Conservation (phyloP, 805 yeast species). For the Lipomyces yamadae region DNA sequence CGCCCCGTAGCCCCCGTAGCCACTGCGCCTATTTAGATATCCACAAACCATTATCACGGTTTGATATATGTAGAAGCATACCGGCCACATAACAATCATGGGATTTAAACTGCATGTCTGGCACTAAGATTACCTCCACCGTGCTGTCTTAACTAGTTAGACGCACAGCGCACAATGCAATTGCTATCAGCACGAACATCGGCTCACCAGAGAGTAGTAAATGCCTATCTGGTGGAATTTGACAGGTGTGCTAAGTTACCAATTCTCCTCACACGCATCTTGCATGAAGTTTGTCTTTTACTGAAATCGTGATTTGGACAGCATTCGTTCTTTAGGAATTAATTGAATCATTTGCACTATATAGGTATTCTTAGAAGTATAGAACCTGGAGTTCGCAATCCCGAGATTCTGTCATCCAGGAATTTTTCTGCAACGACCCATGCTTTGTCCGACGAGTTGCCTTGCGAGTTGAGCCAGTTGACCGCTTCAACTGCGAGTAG, state of each 20-base stretch:
- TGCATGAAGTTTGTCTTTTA: not conserved
- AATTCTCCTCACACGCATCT: not conserved
- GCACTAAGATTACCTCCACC: slow-evolving; percentile 33
- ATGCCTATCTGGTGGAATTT: slow-evolving; percentile 31
- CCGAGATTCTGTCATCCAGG: too few relatives aligned
- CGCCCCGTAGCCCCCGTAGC: too few relatives aligned
- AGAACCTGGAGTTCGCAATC: too few relatives aligned
- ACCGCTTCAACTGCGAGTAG: too few relatives aligned
- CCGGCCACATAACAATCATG: slow-evolving; percentile 27
- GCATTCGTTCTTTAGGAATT: not conserved
- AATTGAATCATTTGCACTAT: not conserved
- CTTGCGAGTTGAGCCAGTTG: too few relatives aligned
- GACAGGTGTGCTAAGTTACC: slow-evolving; percentile 35
- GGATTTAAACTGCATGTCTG: slow-evolving; percentile 5
- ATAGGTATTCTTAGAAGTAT: not conserved
- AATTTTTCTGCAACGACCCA: too few relatives aligned
- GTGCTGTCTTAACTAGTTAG: not conserved
- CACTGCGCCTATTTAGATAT: too few relatives aligned
- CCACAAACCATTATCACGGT: not conserved
- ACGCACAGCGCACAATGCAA: not conserved
- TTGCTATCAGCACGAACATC: slow-evolving; percentile 36
- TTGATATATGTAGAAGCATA: slow-evolving; percentile 25
- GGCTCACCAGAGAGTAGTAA: slow-evolving; percentile 33
- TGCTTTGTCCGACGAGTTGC: too few relatives aligned
- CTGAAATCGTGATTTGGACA: not conserved